Conservation (phyloP, 2,329 filamentous ascomycete genomes). For the Fonsecaea pedrosoi region DNA sequence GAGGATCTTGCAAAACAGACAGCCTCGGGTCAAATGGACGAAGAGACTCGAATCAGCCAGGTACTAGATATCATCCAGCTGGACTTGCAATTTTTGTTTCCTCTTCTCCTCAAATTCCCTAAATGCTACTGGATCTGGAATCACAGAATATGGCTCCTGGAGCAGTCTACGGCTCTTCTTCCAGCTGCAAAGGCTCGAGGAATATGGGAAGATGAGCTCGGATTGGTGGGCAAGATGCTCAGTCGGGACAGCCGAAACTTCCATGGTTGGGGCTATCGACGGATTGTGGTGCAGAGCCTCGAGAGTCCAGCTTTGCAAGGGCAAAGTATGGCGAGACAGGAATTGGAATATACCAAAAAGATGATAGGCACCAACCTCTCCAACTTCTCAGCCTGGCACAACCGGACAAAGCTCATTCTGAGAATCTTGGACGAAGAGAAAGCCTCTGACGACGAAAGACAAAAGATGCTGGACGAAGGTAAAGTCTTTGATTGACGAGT, state of each 20-base stretch:
- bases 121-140: slow-evolving; percentile 99
- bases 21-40: slow-evolving; percentile 39
- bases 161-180: slow-evolving; percentile 71
- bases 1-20: slow-evolving; percentile 34
- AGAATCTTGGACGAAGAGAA: slow-evolving; percentile 73
- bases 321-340: slow-evolving; percentile 73
- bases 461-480: slow-evolving; percentile 75
- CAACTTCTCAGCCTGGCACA: slow-evolving; percentile 98
- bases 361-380: slow-evolving; percentile 87
- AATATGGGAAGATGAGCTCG: slow-evolving; percentile 86
- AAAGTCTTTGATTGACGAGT: slow-evolving; percentile 30
- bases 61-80: slow-evolving; percentile 65
- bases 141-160: slow-evolving; percentile 84
- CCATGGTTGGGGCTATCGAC: slow-evolving; percentile 93
- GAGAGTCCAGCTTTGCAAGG: slow-evolving; percentile 64
- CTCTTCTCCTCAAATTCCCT: slow-evolving; percentile 81
- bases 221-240: slow-evolving; percentile 85
- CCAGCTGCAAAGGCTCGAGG: slow-evolving; percentile 61
- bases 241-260: slow-evolving; percentile 87
- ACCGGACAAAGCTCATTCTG: slow-evolving; percentile 82
- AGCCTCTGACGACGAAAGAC: slow-evolving; percentile 68
- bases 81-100: slow-evolving; percentile 83
- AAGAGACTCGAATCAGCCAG: slow-evolving; percentile 43
- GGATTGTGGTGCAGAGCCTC: slow-evolving; percentile 76
- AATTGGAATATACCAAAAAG: slow-evolving; percentile 87